Percentiles rank a stretch among this genome's conserved stretches.
Conservation (phyloP, 2,329 filamentous ascomycete species). For the Nemania serpens region DNA sequence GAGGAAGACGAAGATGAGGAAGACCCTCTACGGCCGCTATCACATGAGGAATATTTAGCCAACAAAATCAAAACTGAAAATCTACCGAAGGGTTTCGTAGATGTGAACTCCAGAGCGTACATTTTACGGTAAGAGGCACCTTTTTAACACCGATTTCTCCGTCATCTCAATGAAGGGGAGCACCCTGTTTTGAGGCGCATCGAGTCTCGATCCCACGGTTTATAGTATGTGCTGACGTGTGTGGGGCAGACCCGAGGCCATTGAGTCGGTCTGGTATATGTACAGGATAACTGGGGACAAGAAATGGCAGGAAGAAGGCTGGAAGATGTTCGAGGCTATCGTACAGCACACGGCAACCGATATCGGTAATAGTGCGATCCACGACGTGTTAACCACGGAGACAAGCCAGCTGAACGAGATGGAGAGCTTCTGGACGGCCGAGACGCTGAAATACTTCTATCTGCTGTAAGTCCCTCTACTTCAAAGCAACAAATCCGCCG, state of each 20-base stretch:
- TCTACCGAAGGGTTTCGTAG: conserved; percentile 57
- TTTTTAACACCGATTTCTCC: neutral
- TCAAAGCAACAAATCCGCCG: neutral
- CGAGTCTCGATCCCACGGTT: neutral
- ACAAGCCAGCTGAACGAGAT: conserved; percentile 63
- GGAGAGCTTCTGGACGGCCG: conserved; percentile 90
- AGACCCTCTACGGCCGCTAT: conserved; percentile 49
- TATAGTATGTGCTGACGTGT: conserved; percentile 27
- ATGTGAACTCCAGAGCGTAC: conserved; percentile 55
- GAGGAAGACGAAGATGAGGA: conserved; percentile 32
- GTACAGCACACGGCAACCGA: conserved; percentile 67
- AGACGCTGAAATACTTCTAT: conserved; percentile 93
- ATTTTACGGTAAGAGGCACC: conserved; percentile 60
- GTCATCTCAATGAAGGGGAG: no score
- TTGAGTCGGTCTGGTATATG: conserved; percentile 87
- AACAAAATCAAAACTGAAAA: conserved; percentile 49
- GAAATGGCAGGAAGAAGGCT: conserved; percentile 78
- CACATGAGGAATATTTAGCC: conserved; percentile 60
- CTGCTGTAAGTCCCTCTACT: conserved; percentile 65
- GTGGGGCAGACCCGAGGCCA: conserved; percentile 72
- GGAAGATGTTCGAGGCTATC: conserved; percentile 81
- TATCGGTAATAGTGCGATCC: conserved; percentile 71
- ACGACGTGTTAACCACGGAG: conserved; percentile 59
- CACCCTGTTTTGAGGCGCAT: conserved; percentile 35
- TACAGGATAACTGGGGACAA: conserved; percentile 85